Evolutionary conservation across 768 basidiomycete species (phyloP).

Genomic region (Suillus alpinus): DNA sequence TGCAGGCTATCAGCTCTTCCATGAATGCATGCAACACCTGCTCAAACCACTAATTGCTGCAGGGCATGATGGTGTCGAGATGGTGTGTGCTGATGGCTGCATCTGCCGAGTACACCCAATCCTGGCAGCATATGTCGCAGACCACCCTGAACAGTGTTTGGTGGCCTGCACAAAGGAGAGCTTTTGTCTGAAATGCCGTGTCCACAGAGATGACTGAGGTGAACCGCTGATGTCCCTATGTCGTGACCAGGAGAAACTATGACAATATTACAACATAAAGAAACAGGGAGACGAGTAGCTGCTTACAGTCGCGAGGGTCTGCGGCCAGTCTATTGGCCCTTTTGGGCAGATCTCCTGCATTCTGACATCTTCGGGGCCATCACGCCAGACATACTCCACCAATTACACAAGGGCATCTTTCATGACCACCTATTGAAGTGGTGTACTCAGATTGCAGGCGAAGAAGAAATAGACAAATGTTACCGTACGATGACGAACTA

Average conservation of each 20-base stretch:
- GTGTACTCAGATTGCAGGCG: slow-evolving; percentile 19
- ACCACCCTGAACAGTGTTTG: slow-evolving; percentile 46
- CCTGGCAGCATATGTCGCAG: slow-evolving; percentile 36
- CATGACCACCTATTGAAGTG: slow-evolving; percentile 40
- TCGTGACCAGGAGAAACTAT: background rate
- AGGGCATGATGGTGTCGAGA: slow-evolving; percentile 28
- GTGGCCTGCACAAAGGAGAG: slow-evolving; percentile 25
- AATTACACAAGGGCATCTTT: slow-evolving; percentile 37
- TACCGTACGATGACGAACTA: slow-evolving; percentile 10
- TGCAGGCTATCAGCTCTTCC: slow-evolving; percentile 3
- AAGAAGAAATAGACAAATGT: slow-evolving; percentile 11
- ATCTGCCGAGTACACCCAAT: slow-evolving; percentile 34
- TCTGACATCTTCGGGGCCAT: slow-evolving; percentile 19
- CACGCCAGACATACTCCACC: slow-evolving; percentile 35
- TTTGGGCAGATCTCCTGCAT: slow-evolving; percentile 27
- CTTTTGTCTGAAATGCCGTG: slow-evolving; percentile 22
- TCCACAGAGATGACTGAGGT: background rate
- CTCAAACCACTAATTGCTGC: slow-evolving; percentile 30
- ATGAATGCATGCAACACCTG: slow-evolving; percentile 15
- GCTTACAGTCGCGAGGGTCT: slow-evolving; percentile 19
- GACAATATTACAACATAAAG: background rate
- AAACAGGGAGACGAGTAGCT: slow-evolving; percentile 19
- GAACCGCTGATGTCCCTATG: background rate
- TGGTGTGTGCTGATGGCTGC: slow-evolving; percentile 36
- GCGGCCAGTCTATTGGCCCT: slow-evolving; percentile 16